Evolutionary conservation across 345 rosid species (phyloP).

Genomic region (Eucalyptus cloeziana): DNA sequence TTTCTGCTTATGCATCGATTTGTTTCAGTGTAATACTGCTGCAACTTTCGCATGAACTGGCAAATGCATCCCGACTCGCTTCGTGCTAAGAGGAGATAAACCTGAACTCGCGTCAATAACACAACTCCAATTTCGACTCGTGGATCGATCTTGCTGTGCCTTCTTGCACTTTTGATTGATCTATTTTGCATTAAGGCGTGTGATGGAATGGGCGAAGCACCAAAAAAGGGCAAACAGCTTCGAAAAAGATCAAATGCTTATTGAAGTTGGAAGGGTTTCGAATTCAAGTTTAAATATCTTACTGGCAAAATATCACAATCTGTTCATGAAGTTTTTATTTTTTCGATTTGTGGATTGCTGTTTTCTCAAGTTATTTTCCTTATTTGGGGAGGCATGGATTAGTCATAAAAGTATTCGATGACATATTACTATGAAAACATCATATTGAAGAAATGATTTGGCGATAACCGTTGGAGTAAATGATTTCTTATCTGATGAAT

Average conservation of each 20-base stretch:
- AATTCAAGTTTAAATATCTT: too few relatives aligned
- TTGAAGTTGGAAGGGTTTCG: too few relatives aligned
- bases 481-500: not conserved
- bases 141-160: not conserved
- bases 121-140: not conserved
- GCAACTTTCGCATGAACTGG: not conserved
- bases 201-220: not conserved
- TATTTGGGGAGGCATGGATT: not conserved
- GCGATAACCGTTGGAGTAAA: not conserved
- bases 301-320: too few relatives aligned
- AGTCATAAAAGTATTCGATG: not conserved
- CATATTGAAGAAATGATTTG: not conserved
- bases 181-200: not conserved
- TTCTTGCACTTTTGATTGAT: not conserved
- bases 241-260: not conserved
- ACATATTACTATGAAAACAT: not conserved
- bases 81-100: not conserved
- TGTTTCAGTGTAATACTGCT: not conserved
- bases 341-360: not conserved
- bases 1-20: not conserved
- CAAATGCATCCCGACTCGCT: not conserved
- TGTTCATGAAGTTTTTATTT: not conserved
- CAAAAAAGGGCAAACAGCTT: not conserved
- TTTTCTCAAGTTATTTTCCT: not conserved
- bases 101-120: not conserved